Conservation (phyloP, 495 filamentous ascomycete genomes). For the Cenococcum geophilum region DNA sequence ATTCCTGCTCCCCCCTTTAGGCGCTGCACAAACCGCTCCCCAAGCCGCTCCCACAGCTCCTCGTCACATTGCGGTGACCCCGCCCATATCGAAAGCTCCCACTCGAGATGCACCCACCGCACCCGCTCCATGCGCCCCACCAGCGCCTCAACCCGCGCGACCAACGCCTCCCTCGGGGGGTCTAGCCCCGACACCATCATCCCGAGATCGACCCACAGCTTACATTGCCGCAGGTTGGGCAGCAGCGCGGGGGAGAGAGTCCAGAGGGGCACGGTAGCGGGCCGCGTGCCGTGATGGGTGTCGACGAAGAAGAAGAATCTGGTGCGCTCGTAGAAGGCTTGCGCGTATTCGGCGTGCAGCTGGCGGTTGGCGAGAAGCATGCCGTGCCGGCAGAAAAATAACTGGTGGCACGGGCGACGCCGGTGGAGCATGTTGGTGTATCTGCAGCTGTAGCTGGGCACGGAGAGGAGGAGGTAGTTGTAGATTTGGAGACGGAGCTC, state of each 20-base stretch:
- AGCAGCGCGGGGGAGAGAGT: conserved; percentile 3
- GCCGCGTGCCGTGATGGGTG: conserved; percentile 3
- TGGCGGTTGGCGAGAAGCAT: conserved; percentile 17
- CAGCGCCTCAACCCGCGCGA: conserved; percentile 12
- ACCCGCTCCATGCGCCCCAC: too few species aligned
- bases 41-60: too few species aligned
- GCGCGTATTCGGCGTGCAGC: too few species aligned
- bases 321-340: conserved; percentile 24
- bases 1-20: conserved; percentile 8
- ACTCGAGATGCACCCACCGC: not conserved
- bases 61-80: conserved; percentile 6
- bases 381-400: conserved; percentile 9
- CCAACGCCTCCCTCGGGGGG: not conserved
- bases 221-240: conserved; percentile 13
- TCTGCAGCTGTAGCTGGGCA: conserved; percentile 10
- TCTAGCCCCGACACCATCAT: not conserved
- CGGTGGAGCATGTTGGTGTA: not conserved
- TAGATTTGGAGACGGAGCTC: too few species aligned
- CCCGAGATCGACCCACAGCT: conserved; percentile 16
- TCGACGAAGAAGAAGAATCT: conserved; percentile 21
- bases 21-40: too few species aligned
- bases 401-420: not conserved
- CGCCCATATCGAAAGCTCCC: not conserved
- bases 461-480: conserved; percentile 4
- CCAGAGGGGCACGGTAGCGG: conserved; percentile 17